Evolutionary conservation across 768 basidiomycete genomes (phyloP), one percentile per base, ranked within the genome.

Genomic region (Macrolepiota dolichaula): DNA sequence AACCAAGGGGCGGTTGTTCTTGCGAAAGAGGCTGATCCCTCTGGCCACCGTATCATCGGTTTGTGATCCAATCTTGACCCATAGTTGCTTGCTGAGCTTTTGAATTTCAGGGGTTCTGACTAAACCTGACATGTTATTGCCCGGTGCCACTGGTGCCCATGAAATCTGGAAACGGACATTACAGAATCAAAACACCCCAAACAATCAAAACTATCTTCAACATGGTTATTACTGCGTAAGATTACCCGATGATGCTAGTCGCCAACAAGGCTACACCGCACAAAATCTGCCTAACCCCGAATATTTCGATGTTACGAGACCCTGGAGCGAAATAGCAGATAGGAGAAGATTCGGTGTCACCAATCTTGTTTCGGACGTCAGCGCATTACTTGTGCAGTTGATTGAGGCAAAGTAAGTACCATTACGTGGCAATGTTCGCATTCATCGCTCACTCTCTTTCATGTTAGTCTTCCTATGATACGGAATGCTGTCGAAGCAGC

Each of bases 191-290:
- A 57, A 57, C 27, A n/a, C 3, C 11, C 51, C 51, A 29, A 7
- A 46, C 44, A 60, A 38, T 29, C 54, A 51, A 69, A 50, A 88
- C 65, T 55, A 17, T 15, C 71, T 89, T 60, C 76, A 66, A 38
- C 84, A 84, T 55, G 82, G 88, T 6, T 89, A 88, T 61, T 88
- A 84, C 57, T 86, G 85, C 19, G 85, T 88, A 29, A 85, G 85
- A 46, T 82, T 87, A 9, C 85, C 85, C 0, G 81, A 86, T 52
- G 89, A 88, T 64, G 72, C 67, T 1, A 80, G 87, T 59, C 82
- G 89, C 0, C 61, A 66, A 13, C 64, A 68, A 38, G 67, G 69
- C 3, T 68, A 80, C 11, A 70, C 78, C 0, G 74, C 74, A 15
- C 51, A 64, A 0, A 80, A 76, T 19, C 70, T 76, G 4, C 76